Base-by-base conservation (phyloP, 305 asterid species). In the Plantago lanceolata region DNA sequence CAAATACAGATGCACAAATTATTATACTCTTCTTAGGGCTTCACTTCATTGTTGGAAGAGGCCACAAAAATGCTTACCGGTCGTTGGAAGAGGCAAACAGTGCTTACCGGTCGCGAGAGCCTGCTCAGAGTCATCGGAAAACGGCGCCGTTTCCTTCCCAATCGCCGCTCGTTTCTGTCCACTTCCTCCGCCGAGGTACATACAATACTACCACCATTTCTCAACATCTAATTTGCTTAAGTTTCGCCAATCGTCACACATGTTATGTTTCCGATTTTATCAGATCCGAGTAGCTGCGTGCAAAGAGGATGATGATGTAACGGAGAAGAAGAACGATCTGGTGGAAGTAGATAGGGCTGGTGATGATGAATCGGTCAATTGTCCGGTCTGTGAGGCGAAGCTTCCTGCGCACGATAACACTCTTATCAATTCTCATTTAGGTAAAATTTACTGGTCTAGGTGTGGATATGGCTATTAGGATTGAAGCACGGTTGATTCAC, bases 81-180 rank as follows among this genome's bases (percentile, higher is more conserved):
- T 43, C 78, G 81, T n/a, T n/a, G n/a, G n/a, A n/a, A n/a, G 52
- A 0, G 17, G 35, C 45, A 15, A 2, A 44, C 35, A 28, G 85
- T 91, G 95, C 76, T 92, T 47, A 82, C 78, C 15, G 98, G 98
- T 43, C 78, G 81, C 40, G 89, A 88, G 76, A 89, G 98, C 76
- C 71, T 89, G 81, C 68, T 76, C 69, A 73, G 95, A 66, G 70
- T 92, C 45, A 72, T 92, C 48, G 96, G 96, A 6, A 87, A 83
- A 68, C 93, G 88, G 3, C 96, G 98, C 26, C 86, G 93, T 8
- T 76, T 70, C 66, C 84, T 85, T 59, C 93, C 95, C 48, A 79
- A 71, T 63, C 85, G 91, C 68, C 68, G 71, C 15, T 57, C 81
- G 48, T 33, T 88, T 43, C 55, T 83, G 71, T 70, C 82, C 37